Percentiles rank a stretch among this genome's conserved stretches.
phyloP scores from a whole-genome alignment of 2,329 filamentous ascomycete species.

The Aspergillus ustus region DNA sequence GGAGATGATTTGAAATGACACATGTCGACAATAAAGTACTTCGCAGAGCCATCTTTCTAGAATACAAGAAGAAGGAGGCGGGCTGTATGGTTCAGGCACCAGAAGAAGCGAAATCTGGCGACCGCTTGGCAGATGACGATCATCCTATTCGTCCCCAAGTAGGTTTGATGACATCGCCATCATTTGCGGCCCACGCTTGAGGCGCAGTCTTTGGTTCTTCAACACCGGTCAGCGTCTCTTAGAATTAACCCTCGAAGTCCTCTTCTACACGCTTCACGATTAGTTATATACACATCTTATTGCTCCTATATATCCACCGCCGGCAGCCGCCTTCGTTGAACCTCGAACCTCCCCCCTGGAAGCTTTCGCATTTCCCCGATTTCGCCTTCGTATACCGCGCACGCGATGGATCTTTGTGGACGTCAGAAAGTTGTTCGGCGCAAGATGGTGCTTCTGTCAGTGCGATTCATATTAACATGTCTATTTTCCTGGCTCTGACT shows the following conservation, averaged over 20 bases:
- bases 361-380: constrained; percentile 14
- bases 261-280: not conserved
- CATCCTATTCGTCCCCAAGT: constrained; percentile 52
- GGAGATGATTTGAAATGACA: not conserved
- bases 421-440: constrained; percentile 86
- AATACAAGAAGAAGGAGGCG: not conserved
- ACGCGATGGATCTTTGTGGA: constrained; percentile 64
- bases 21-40: not conserved
- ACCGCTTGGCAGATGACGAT: constrained; percentile 56
- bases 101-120: constrained; percentile 15
- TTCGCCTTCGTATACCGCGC: constrained; percentile 8
- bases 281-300: not conserved
- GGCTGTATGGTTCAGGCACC: constrained; percentile 23
- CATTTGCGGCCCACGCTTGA: constrained; percentile 31
- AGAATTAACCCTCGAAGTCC: not conserved
- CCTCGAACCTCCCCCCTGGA: constrained; percentile 14
- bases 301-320: not conserved
- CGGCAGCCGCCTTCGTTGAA: not conserved
- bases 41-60: not conserved
- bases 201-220: constrained; percentile 24
- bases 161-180: constrained; percentile 42
- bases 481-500: constrained; percentile 26
- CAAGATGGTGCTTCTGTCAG: constrained; percentile 89
- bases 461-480: constrained; percentile 11
- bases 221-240: constrained; percentile 23